Conservation (phyloP, 768 basidiomycete genomes). For the Lanmaoa rubissima region DNA sequence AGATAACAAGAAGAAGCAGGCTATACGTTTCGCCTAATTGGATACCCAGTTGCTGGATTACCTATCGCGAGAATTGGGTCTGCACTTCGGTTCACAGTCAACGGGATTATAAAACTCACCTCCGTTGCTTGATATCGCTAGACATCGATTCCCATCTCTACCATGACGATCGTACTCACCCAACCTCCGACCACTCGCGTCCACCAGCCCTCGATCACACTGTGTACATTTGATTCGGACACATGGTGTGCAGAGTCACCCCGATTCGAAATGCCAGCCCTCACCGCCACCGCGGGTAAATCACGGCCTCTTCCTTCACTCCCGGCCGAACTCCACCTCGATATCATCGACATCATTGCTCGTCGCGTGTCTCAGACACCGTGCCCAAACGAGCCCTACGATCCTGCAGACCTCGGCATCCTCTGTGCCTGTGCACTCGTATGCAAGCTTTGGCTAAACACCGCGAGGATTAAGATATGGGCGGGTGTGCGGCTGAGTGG, state of each 20-base stretch:
- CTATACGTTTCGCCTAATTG: background rate
- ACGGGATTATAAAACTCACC: slow-evolving; percentile 12
- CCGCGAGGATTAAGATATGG: slow-evolving; percentile 27
- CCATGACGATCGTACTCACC: slow-evolving; percentile 15
- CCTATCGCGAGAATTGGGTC: slow-evolving; percentile 2
- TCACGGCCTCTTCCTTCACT: slow-evolving; percentile 16
- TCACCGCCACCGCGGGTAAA: slow-evolving; percentile 4
- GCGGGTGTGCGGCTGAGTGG: slow-evolving; percentile 17
- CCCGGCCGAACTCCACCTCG: slow-evolving; percentile 32
- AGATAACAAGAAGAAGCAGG: background rate
- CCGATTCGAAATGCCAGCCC: background rate
- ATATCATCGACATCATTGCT: slow-evolving; percentile 28
- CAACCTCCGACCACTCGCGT: slow-evolving; percentile 3
- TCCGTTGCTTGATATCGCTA: background rate
- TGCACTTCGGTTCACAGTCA: background rate
- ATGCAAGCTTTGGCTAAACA: slow-evolving; percentile 31
- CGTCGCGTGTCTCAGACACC: slow-evolving; percentile 11
- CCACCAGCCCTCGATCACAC: slow-evolving; percentile 5
- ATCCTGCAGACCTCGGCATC: slow-evolving; percentile 16
- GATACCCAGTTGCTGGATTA: background rate
- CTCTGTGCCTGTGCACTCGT: slow-evolving; percentile 30
- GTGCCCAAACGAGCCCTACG: slow-evolving; percentile 10
- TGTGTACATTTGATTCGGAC: background rate
- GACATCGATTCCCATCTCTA: background rate
- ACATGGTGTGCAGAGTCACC: background rate